These are phyloP conservation scores for Mucor velutinosus DNA, from an alignment of 371 early-diverging fungal genomes.

Conservation along the genomic window DNA sequence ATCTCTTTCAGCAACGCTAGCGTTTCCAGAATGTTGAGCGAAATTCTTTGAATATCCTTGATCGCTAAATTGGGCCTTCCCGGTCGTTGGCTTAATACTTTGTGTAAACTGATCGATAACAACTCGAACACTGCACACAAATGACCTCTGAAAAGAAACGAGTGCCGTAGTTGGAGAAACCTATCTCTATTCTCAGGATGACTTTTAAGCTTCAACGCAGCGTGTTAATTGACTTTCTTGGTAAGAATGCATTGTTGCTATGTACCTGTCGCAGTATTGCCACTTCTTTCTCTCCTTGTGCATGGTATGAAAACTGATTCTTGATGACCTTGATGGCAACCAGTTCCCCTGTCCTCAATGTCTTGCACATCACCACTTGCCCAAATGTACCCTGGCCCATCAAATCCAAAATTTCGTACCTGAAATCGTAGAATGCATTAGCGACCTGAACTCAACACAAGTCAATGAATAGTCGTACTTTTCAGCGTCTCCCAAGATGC, in stretches of 20 bases:
- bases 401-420: constrained; percentile 86
- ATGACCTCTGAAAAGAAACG: constrained; percentile 89
- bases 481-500: constrained; percentile 7
- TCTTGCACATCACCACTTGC: constrained; percentile 95
- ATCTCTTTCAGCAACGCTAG: constrained; percentile 79
- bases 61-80: constrained; percentile 80
- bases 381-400: constrained; percentile 99
- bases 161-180: constrained; percentile 80
- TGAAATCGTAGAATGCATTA: constrained; percentile 16
- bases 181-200: constrained; percentile 70
- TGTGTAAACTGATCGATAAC: constrained; percentile 92
- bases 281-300: constrained; percentile 94
- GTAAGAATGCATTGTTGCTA: background rate
- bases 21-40: constrained; percentile 87
- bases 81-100: constrained; percentile 89
- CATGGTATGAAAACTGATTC: constrained; percentile 88
- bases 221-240: background rate
- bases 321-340: constrained; percentile 98
- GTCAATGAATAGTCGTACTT: background rate
- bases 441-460: no score
- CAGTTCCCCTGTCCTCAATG: constrained; percentile 78
- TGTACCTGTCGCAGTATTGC: constrained; percentile 58
- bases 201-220: constrained; percentile 45
- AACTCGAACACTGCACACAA: constrained; percentile 95
- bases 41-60: constrained; percentile 81